phyloP scores from a whole-genome alignment of 495 filamentous ascomycete species.

The Aspergillus cavernicola region DNA sequence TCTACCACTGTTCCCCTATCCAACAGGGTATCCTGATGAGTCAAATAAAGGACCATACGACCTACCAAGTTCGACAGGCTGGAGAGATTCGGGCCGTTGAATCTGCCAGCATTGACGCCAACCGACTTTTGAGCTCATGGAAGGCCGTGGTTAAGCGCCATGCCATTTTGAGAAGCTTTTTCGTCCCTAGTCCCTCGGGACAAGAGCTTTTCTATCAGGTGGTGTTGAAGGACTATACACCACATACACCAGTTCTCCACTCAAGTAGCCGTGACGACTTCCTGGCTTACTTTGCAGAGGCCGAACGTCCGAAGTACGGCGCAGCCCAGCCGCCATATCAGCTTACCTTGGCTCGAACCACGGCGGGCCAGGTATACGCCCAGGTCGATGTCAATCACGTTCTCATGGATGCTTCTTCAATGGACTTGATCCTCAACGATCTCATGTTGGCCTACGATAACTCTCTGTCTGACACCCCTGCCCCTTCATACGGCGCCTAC shows the following conservation, averaged over 20 bases:
- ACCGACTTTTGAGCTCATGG: neutral
- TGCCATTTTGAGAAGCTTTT: slow-evolving; percentile 9
- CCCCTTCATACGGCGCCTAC: slow-evolving; percentile 13
- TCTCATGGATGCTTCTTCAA: slow-evolving; percentile 11
- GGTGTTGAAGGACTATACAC: slow-evolving; percentile 2
- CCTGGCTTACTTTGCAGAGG: neutral
- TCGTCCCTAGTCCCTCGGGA: slow-evolving; percentile 3
- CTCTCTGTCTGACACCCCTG: neutral
- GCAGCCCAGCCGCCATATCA: slow-evolving; percentile 6
- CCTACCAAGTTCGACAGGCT: slow-evolving; percentile 9
- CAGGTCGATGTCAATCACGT: slow-evolving; percentile 11
- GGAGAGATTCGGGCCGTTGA: neutral
- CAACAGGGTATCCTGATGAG: slow-evolving; percentile 16
- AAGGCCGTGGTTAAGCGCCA: slow-evolving; percentile 8
- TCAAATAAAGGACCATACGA: slow-evolving; percentile 7
- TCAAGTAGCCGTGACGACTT: neutral
- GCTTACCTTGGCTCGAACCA: neutral
- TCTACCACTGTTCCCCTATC: slow-evolving; percentile 14
- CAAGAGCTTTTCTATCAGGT: slow-evolving; percentile 10
- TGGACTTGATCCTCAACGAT: slow-evolving; percentile 10
- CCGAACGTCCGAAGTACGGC: neutral
- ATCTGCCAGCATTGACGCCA: neutral
- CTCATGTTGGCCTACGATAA: slow-evolving; percentile 4
- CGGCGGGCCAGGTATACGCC: slow-evolving; percentile 2
- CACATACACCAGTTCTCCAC: neutral